Evolutionary conservation across 768 basidiomycete genomes (phyloP), one percentile per base, ranked within the genome.

Genomic region (Tulasnella sp.): DNA sequence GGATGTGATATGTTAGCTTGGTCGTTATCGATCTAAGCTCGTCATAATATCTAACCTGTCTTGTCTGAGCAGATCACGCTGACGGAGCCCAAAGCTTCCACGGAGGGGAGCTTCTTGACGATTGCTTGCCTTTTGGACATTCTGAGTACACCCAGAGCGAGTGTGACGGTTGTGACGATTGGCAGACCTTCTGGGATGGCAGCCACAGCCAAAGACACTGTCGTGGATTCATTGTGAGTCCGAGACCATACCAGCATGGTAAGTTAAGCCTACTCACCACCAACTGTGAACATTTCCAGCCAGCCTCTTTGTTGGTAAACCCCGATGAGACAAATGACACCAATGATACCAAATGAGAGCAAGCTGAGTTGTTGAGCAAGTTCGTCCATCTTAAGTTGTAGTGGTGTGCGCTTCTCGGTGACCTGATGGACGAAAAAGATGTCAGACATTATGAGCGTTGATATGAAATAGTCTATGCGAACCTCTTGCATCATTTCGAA

Each of bases 81-180:
- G 37, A 92, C 95, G 70, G 91, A 92, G 0, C 93, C 93, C 5
- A 99, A 72, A 33, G 93, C 98, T 69, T 99, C 93, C 28, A 99
- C 95, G 56, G 85, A 89, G 6, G 93, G 95, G 56, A 99, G 70
- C 65, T 93, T 92, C 59, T 92, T 72, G 48, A 99, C 93, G 60
- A 99, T 99, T 1, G 93, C 93, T 56, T 96, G 95, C 69, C 92
- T 86, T 71, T 95, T 86, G 0, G 93, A 92, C 93, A 99, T 99
- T 67, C 95, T 96, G 71, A 95, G 91, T 15, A 93, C 96, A 16
- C 93, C 95, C 12, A 99, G 73, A 8, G 95, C 92, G 33, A 99
- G 67, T 66, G 92, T 96, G 8, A 91, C 91, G 6, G 93, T 99
- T 62, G 98, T 95, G 53, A 99, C 93, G 45, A 91, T 92, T 31